phyloP scores from a whole-genome alignment of 2,329 filamentous ascomycete genomes.

The Aspergillus texensis region DNA sequence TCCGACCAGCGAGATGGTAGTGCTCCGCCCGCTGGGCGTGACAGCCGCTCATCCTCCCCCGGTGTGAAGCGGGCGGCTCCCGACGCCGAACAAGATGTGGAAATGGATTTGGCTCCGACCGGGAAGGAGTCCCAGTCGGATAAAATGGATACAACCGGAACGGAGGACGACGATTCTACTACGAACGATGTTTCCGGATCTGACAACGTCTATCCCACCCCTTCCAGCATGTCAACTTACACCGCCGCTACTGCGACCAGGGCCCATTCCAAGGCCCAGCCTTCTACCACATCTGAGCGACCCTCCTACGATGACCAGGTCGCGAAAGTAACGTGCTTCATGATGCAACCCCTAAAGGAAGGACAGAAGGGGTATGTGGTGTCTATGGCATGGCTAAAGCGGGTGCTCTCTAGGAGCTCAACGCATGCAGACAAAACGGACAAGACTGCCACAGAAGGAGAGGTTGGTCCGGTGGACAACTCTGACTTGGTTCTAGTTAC shows the following conservation, averaged over 20 bases:
- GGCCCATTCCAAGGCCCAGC: conserved; percentile 28
- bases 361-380: conserved; percentile 77
- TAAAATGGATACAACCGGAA: conserved; percentile 47
- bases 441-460: conserved; percentile 63
- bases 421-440: conserved; percentile 58
- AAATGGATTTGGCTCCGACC: conserved; percentile 25
- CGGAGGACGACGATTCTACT: conserved; percentile 37
- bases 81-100: conserved; percentile 32
- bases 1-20: conserved; percentile 33
- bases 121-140: conserved; percentile 28
- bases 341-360: conserved; percentile 61
- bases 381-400: conserved; percentile 76
- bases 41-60: conserved; percentile 36
- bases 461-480: conserved; percentile 84
- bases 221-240: conserved; percentile 43
- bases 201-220: conserved; percentile 41
- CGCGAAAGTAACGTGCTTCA: conserved; percentile 66
- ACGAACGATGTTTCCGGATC: conserved; percentile 34
- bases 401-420: conserved; percentile 68
- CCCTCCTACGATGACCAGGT: conserved; percentile 71
- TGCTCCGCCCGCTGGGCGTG: conserved; percentile 25
- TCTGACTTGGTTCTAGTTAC: conserved; percentile 72
- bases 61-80: conserved; percentile 40
- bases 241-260: conserved; percentile 33
- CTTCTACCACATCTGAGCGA: conserved; percentile 25